These are phyloP conservation scores for Wickerhamomyces sp. DNA, from an alignment of 1,139 yeast species.

Conservation along the genomic window DNA sequence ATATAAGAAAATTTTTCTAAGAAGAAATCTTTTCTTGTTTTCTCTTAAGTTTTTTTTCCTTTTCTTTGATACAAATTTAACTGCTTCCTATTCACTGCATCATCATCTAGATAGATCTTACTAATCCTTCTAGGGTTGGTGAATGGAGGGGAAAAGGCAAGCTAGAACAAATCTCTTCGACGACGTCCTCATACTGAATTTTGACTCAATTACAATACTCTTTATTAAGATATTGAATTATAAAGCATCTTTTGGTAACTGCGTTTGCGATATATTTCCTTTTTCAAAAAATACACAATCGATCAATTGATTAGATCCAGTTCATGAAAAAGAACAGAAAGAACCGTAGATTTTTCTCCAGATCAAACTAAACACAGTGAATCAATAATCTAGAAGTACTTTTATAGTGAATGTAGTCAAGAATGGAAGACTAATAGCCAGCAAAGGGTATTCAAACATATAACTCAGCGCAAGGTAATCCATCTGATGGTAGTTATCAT, in stretches of 20 bases:
- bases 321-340: too few relatives aligned
- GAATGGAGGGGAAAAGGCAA: conserved; percentile 43
- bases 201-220: conserved; percentile 12
- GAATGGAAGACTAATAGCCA: conserved; percentile 61
- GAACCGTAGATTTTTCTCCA: too few relatives aligned
- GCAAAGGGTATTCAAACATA: conserved; percentile 59
- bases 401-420: conserved; percentile 45
- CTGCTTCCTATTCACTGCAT: conserved; percentile 59
- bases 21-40: conserved; percentile 4
- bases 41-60: conserved; percentile 22
- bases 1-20: too few relatives aligned
- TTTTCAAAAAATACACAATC: neutral
- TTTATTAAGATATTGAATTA: too few relatives aligned
- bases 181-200: conserved; percentile 39
- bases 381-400: conserved; percentile 20
- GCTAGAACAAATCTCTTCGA: conserved; percentile 34
- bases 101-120: conserved; percentile 29
- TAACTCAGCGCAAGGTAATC: conserved; percentile 75
- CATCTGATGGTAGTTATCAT: conserved; percentile 62
- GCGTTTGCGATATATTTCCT: conserved; percentile 35
- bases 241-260: conserved; percentile 31
- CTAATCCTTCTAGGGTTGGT: conserved; percentile 27
- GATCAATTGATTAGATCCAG: too few relatives aligned
- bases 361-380: too few relatives aligned
- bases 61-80: conserved; percentile 40